These are phyloP conservation scores for Lizanozyma gosingica DNA, from an alignment of 1,139 yeast genomes.

Conservation along the genomic window DNA sequence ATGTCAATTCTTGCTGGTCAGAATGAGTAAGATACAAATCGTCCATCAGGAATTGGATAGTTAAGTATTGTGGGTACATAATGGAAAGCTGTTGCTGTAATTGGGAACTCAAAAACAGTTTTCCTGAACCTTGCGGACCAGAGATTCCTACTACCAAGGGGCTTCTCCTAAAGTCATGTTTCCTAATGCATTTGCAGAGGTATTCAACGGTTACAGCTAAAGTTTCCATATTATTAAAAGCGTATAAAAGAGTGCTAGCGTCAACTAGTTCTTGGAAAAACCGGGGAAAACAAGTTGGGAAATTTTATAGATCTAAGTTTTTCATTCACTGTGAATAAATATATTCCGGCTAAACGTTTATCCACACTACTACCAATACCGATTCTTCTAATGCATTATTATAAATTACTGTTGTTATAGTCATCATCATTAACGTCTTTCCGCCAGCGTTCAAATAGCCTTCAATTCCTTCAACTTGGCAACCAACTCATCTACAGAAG, in stretches of 20 bases:
- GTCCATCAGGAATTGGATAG: constrained; percentile 68
- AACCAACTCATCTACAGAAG: constrained; percentile 72
- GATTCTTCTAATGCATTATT: too few relatives aligned
- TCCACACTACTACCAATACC: too few relatives aligned
- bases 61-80: constrained; percentile 29
- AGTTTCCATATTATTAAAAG: background rate
- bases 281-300: too few relatives aligned
- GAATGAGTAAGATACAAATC: constrained; percentile 69
- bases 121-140: constrained; percentile 95
- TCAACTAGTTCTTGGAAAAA: too few relatives aligned
- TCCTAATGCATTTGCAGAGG: constrained; percentile 12
- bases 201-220: constrained; percentile 8
- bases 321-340: too few relatives aligned
- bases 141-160: constrained; percentile 64
- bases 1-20: constrained; percentile 44
- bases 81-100: constrained; percentile 27
- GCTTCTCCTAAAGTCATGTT: constrained; percentile 10
- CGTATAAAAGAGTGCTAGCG: background rate
- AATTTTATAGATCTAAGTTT: too few relatives aligned
- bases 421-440: too few relatives aligned
- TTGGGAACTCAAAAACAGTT: constrained; percentile 53
- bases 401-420: too few relatives aligned
- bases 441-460: too few relatives aligned
- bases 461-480: constrained; percentile 66
- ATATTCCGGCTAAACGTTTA: too few relatives aligned